These are phyloP conservation scores for Physocladia obscura DNA, from an alignment of 192 early-diverging fungal species.

Conservation along the genomic window DNA sequence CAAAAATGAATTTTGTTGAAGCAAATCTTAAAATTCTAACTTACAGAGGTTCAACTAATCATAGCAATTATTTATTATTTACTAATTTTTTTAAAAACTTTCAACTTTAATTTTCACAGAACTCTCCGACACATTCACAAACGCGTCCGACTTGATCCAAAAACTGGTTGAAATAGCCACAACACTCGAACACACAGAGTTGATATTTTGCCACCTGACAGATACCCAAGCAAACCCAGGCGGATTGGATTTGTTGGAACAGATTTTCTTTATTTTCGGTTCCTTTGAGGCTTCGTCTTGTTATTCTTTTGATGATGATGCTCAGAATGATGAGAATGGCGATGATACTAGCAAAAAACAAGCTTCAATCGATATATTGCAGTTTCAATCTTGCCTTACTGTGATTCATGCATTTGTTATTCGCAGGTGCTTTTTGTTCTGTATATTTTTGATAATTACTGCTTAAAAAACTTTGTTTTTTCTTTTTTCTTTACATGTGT, in stretches of 20 bases:
- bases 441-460: no score
- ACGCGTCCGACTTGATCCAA: background rate
- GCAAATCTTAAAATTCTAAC: background rate
- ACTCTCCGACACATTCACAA: background rate
- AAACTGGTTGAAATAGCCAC: background rate
- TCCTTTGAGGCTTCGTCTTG: background rate
- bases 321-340: background rate
- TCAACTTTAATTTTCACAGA: background rate
- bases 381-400: background rate
- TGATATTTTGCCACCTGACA: background rate
- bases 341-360: background rate
- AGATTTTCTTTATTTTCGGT: background rate
- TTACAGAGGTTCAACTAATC: background rate
- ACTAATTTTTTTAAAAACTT: background rate
- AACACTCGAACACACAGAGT: background rate
- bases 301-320: background rate
- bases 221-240: background rate
- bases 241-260: background rate
- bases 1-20: background rate
- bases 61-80: background rate
- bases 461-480: background rate
- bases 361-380: background rate
- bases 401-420: conserved; percentile 1
- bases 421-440: background rate
- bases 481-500: background rate